Base-by-base conservation (phyloP, 2,329 filamentous ascomycete genomes). In the Exutisphaerella laricina region DNA sequence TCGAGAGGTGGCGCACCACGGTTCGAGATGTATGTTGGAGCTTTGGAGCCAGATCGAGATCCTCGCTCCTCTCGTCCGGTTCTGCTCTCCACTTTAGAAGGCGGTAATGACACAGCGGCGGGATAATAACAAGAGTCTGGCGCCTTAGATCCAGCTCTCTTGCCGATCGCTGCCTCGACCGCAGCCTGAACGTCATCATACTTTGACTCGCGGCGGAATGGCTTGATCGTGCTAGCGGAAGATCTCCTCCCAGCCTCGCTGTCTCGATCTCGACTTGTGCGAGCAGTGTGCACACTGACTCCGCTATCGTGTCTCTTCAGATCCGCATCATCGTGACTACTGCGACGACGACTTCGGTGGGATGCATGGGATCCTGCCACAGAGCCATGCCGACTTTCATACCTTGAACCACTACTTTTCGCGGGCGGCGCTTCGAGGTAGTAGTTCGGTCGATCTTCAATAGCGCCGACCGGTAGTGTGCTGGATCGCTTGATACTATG, bases 141-240 rank as follows among this genome's bases (percentile, higher is more conserved):
- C 12, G 50, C 49, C 20, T 48, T 49, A 3, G 43, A 41, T 18
- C 41, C 48, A 16, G 43, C 36, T 25, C 30, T 25, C 6, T 41
- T 38, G 16, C 36, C 30, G 1, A 35, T 17, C 23, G 38, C 28
- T 13, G 43, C 32, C 40, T 47, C 22, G 39, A 45, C 9, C 25
- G 46, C 30, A 41, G 46, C 22, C 42, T 50, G 10, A 12, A 47
- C 30, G 22, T 37, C 31, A 14, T 46, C 43, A 16, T 44, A 36
- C 22, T 31, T 40, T 9, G 47, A 49, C 4, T 38, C 39, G 14
- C 45, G 47, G 22, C 42, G 41, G 12, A 51, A 46, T 9, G 56
- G 48, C 43, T 61, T 61, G 48, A 58, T 50, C n/a, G 56, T 60
- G 45, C 51, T 58, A 8, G 51, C 55, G 1, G 56, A 55, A 8